Base-by-base conservation (phyloP, 2,329 filamentous ascomycete genomes). In the Onygena corvina region DNA sequence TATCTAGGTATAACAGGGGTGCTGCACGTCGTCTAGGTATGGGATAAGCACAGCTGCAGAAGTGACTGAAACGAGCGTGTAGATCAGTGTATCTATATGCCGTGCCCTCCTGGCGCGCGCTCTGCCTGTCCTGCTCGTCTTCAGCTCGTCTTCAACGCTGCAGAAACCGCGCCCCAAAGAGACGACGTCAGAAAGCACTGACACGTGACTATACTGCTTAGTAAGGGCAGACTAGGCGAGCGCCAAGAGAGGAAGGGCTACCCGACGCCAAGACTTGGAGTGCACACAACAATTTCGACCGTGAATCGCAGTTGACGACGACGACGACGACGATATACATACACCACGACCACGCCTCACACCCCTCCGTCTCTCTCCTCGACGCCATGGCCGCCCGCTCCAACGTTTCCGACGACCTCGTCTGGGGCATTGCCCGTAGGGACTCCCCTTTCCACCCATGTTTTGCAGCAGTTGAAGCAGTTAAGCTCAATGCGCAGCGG, bases 341-440 rank as follows among this genome's bases (percentile, higher is more conserved):
- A 14, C 14, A 27, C 18, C 23, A 31, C 16, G 16, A 29, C 35
- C 48, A 21, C 30, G 23, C 47, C 48, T 46, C 49, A 59, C 53
- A 56, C 14, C 56, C 55, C 54, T 25, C 18, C 23, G 58, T 55
- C 54, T 56, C 52, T 31, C 29, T 30, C 27, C 46, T 36, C 50
- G 49, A 59, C 58, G 68, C 51, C 59, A 70, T 70, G 67, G 61
- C 67, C 66, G 61, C 64, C 64, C 76, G 79, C 70, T 71, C 81
- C 64, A 86, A 88, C 76, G 77, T 94, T 67, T 93, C 88, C 70
- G 73, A 82, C 67, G 89, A 95, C 75, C 79, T 95, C 64, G 75
- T 94, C 77, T 96, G 90, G 90, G 84, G 90, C 80, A 75, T 93
- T 71, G 82, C 83, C 78, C 86, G 89, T 95, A 82, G 72, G 88